These are phyloP conservation scores for Scheffersomyces lignicola DNA, from an alignment of 1,139 yeast genomes.

Conservation along the genomic window DNA sequence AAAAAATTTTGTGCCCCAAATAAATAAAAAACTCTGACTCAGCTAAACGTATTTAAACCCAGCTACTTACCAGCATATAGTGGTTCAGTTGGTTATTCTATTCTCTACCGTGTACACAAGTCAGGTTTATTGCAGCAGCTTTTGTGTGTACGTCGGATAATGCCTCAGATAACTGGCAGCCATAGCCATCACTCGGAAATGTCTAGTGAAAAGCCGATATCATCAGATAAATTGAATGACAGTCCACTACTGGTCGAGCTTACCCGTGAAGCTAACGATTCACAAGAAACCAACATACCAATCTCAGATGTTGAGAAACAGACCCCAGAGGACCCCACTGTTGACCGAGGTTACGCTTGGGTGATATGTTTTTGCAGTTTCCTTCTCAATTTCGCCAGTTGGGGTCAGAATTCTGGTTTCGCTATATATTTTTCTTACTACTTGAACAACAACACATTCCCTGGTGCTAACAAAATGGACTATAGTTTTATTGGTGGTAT, in stretches of 20 bases:
- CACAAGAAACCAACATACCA: background rate
- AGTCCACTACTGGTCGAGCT: background rate
- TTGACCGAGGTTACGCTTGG: slow-evolving; percentile 54
- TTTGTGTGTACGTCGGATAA: too few relatives aligned
- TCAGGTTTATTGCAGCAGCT: too few relatives aligned
- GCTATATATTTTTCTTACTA: slow-evolving; percentile 54
- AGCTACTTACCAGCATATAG: too few relatives aligned
- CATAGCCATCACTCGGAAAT: background rate
- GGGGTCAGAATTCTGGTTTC: slow-evolving; percentile 57
- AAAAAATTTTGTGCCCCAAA: too few relatives aligned
- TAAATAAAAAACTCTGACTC: too few relatives aligned
- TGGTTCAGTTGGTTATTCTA: too few relatives aligned
- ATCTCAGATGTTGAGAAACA: slow-evolving; percentile 2
- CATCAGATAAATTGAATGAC: background rate
- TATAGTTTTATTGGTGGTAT: slow-evolving; percentile 44
- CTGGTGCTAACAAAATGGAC: slow-evolving; percentile 43
- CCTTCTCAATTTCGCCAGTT: slow-evolving; percentile 44
- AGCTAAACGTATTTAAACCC: too few relatives aligned
- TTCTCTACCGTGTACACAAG: too few relatives aligned
- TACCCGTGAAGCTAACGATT: background rate
- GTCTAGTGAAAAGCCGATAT: slow-evolving; percentile 1
- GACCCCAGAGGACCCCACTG: slow-evolving; percentile 9
- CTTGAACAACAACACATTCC: slow-evolving; percentile 30
- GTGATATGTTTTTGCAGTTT: slow-evolving; percentile 42
- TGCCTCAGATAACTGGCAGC: background rate